Conservation (phyloP, 2,329 filamentous ascomycete species). For the Fusarium neocosmosporiellum region DNA sequence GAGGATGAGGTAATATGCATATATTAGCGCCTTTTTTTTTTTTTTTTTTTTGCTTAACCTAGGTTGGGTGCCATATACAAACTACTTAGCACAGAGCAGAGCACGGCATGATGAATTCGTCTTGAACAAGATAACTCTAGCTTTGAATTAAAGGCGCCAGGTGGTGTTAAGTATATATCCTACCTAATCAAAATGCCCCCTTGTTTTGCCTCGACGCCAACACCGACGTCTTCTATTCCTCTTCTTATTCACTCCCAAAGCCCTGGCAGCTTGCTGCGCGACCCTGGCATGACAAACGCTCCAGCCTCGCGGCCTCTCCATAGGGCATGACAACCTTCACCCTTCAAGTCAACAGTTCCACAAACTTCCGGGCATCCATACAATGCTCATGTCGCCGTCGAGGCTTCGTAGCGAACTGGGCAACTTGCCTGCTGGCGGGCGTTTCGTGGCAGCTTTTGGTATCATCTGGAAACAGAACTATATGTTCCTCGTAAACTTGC, state of each 20-base stretch:
- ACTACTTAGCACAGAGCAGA: neutral
- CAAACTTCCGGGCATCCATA: constrained; percentile 26
- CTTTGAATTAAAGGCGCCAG: constrained; percentile 33
- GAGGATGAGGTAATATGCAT: neutral
- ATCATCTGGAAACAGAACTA: constrained; percentile 39
- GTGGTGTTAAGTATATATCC: constrained; percentile 35
- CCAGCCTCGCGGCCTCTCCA: neutral
- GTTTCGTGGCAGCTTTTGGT: constrained; percentile 31
- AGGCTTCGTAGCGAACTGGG: constrained; percentile 17
- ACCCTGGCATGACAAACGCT: constrained; percentile 12
- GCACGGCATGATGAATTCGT: neutral
- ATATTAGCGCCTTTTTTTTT: no score
- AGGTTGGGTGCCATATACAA: neutral
- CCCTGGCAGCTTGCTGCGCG: constrained; percentile 2
- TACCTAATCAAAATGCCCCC: constrained; percentile 36
- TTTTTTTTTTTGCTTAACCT: no score
- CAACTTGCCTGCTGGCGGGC: constrained; percentile 22
- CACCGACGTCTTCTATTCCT: constrained; percentile 27
- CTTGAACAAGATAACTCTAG: constrained; percentile 28
- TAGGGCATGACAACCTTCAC: constrained; percentile 6
- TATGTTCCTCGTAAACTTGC: constrained; percentile 35
- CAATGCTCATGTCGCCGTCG: constrained; percentile 17
- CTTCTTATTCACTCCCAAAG: constrained; percentile 9
- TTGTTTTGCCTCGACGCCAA: constrained; percentile 34
- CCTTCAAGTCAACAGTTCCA: constrained; percentile 17